A percentile compares a stretch with the other conserved stretches of the same genome.
Conservation (phyloP, 441 rosid genomes). For the Mallotus japonicus region DNA sequence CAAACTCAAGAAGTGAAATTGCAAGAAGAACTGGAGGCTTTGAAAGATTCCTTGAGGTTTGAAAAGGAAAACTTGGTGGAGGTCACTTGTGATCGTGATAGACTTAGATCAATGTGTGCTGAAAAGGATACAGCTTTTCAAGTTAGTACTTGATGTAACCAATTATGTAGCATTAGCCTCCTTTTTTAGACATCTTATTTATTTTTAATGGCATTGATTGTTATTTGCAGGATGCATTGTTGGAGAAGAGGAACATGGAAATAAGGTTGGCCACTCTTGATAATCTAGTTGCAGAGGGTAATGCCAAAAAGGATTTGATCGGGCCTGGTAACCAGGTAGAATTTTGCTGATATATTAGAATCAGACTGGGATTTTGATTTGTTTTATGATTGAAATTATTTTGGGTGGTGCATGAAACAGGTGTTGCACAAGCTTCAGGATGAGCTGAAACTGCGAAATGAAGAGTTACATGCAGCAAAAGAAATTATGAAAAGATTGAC, state of each 20-base stretch:
- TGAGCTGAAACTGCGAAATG: slow-evolving; percentile 60
- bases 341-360: neutral
- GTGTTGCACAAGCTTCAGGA: slow-evolving; percentile 55
- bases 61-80: slow-evolving; percentile 64
- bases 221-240: slow-evolving; percentile 48
- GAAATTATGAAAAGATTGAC: slow-evolving; percentile 48
- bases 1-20: slow-evolving; percentile 51
- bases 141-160: slow-evolving; percentile 38
- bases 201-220: slow-evolving; percentile 13
- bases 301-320: slow-evolving; percentile 39
- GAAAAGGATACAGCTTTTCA: slow-evolving; percentile 72
- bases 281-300: slow-evolving; percentile 40
- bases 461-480: slow-evolving; percentile 52
- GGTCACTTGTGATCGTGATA: slow-evolving; percentile 51
- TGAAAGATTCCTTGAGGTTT: slow-evolving; percentile 54
- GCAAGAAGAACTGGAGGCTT: slow-evolving; percentile 64
- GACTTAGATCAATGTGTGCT: slow-evolving; percentile 48
- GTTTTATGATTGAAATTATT: slow-evolving; percentile 16
- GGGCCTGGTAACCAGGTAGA: slow-evolving; percentile 58
- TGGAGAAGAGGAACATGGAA: slow-evolving; percentile 66
- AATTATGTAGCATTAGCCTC: slow-evolving; percentile 11
- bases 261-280: slow-evolving; percentile 45
- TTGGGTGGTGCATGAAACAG: slow-evolving; percentile 37
- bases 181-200: slow-evolving; percentile 4
- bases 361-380: slow-evolving; percentile 2